A percentile compares a stretch with the other conserved stretches of the same genome.
phyloP scores from a whole-genome alignment of 1,284 basidiomycete genomes.

The Mycosarcoma mackinlayi region DNA sequence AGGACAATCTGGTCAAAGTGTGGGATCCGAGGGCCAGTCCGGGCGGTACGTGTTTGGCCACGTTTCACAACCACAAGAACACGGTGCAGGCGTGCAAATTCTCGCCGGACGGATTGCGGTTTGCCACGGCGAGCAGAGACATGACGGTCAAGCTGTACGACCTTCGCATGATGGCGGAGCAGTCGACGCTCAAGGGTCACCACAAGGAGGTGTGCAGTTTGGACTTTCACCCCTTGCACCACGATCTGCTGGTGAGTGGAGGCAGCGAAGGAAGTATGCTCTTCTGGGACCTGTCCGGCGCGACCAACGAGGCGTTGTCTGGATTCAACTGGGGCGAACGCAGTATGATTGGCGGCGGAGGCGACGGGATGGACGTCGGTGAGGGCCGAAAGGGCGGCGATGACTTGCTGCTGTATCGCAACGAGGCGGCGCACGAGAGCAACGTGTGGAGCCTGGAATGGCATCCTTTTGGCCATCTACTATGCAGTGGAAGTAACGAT shows the following conservation, averaged over 20 bases:
- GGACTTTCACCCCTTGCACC: constrained; percentile 94
- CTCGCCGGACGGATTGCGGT: constrained; percentile 85
- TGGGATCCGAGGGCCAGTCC: constrained; percentile 81
- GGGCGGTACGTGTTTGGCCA: constrained; percentile 48
- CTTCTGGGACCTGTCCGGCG: constrained; percentile 82
- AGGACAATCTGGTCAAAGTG: constrained; percentile 98
- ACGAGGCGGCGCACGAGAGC: constrained; percentile 93
- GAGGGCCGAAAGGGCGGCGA: constrained; percentile 17
- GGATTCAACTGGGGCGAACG: constrained; percentile 13
- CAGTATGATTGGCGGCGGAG: constrained; percentile 29
- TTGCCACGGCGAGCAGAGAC: constrained; percentile 93
- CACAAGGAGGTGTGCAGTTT: constrained; percentile 97
- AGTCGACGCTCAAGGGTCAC: constrained; percentile 88
- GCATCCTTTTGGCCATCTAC: constrained; percentile 94
- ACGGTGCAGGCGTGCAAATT: constrained; percentile 91
- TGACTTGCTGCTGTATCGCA: constrained; percentile 77
- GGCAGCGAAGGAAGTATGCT: constrained; percentile 91
- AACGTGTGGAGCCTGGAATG: constrained; percentile 95
- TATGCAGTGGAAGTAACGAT: constrained; percentile 92
- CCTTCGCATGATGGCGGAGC: constrained; percentile 96
- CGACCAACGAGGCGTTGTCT: constrained; percentile 17
- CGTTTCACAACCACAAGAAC: constrained; percentile 89
- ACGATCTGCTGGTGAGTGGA: constrained; percentile 85
- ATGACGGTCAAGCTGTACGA: constrained; percentile 97
- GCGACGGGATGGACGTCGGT: constrained; percentile 34